These are phyloP conservation scores for Solanum bulbocastanum DNA, from an alignment of 257 asterid species.

Conservation along the genomic window DNA sequence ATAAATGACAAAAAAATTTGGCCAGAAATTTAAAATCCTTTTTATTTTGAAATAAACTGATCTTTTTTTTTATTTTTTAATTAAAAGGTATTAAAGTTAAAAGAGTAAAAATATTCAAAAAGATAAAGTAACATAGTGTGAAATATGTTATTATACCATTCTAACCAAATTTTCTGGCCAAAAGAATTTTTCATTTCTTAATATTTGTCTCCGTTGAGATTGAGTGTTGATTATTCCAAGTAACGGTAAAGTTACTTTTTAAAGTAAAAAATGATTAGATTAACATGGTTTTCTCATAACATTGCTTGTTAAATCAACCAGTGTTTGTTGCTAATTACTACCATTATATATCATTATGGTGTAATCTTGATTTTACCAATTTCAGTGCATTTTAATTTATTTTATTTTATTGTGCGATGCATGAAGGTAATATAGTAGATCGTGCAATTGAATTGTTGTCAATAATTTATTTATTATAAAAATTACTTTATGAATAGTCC, in stretches of 20 bases:
- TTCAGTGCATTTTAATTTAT: background rate
- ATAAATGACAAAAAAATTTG: background rate
- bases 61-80: no score
- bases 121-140: no score
- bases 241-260: slow-evolving; percentile 1
- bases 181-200: no score
- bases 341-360: background rate
- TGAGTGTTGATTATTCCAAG: background rate
- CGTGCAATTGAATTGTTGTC: background rate
- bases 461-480: background rate
- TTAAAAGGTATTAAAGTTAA: no score
- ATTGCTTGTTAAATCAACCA: background rate
- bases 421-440: background rate
- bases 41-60: no score
- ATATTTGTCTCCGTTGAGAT: background rate
- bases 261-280: background rate
- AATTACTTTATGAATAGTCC: background rate
- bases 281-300: background rate
- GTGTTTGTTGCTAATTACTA: background rate
- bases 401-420: background rate
- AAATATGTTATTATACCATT: no score
- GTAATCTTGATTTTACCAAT: background rate
- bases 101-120: no score
- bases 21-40: no score
- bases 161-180: no score